Evolutionary conservation across 805 yeast species (phyloP), one percentile per base, ranked within the genome.

Genomic region (Yarrowia phangngaensis): DNA sequence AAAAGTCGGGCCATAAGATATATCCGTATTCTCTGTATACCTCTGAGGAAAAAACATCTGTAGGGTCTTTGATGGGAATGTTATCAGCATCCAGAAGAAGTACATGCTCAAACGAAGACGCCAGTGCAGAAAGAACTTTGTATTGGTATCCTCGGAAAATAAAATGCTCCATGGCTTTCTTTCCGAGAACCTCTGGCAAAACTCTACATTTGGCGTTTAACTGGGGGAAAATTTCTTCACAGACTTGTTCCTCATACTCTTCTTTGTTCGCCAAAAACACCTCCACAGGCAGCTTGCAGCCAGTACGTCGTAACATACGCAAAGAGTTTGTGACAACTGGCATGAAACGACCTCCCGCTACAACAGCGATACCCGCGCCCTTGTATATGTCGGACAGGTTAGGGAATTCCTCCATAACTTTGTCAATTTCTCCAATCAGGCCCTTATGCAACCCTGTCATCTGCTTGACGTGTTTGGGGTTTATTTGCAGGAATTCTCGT

Each of bases 1-100:
- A 86, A 63, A 80, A 86, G 64, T 86, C 95, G 1, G 95, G 94
- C 90, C 94, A 86, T 19, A 79, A 62, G 19, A 80, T 65, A 61
- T 77, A 64, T 51, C 80, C 77, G 52, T 70, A 65, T 9, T 70
- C 61, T 13, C 58, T 54, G 64, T 75, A 85, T 1, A 85, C 79
- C 34, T 78, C 77, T 9, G 73, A 64, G 4, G 66, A 67, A 60
- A 86, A 82, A 16, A 84, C 60, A 14, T 63, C 61, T 55, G 79
- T 84, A 2, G 90, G 82, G 9, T 79, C 72, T 56, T 71, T 72
- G 3, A 82, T 75, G 0, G 94, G 88, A 53, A 80, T 72, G 55
- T 82, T 79, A 63, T 85, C 95, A 28, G 89, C 78, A 60, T 86
- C 95, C 57, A 84, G 64, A 35, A 84, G 67, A 55, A 84, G 69